A percentile compares a stretch with the other conserved stretches of the same genome.
Evolutionary conservation across 768 basidiomycete genomes (phyloP).

Genomic region (Tulasnella sp.): DNA sequence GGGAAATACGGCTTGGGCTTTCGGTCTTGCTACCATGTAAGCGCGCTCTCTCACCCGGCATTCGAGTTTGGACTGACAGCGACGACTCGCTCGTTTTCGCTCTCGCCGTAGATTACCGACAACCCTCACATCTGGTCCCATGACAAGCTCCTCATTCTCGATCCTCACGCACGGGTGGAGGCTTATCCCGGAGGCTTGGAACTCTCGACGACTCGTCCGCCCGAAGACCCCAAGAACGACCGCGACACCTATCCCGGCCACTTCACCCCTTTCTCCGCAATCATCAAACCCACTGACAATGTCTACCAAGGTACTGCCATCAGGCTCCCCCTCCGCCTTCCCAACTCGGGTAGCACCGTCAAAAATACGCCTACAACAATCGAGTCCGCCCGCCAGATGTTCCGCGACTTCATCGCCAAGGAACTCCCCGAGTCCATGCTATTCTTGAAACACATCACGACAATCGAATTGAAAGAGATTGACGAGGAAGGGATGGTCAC

Average conservation of each 20-base stretch:
- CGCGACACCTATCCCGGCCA: background rate
- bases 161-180: background rate
- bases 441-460: constrained; percentile 5
- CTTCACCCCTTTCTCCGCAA: background rate
- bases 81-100: background rate
- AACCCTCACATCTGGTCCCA: background rate
- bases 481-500: constrained; percentile 18
- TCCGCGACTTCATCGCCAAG: constrained; percentile 19
- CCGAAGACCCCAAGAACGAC: background rate
- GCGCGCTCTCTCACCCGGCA: background rate
- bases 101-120: background rate
- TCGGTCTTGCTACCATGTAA: constrained; percentile 1
- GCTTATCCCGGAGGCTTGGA: background rate
- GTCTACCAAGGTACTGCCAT: constrained; percentile 32
- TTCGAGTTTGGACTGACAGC: background rate
- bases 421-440: background rate
- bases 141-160: background rate
- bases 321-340: constrained; percentile 35
- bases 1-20: background rate
- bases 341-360: constrained; percentile 25
- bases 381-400: constrained; percentile 33
- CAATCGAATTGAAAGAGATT: constrained; percentile 33
- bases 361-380: constrained; percentile 30
- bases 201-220: background rate
- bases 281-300: background rate